Conservation (phyloP, 164 flowering plant genomes). For the Echeveria elegans region DNA sequence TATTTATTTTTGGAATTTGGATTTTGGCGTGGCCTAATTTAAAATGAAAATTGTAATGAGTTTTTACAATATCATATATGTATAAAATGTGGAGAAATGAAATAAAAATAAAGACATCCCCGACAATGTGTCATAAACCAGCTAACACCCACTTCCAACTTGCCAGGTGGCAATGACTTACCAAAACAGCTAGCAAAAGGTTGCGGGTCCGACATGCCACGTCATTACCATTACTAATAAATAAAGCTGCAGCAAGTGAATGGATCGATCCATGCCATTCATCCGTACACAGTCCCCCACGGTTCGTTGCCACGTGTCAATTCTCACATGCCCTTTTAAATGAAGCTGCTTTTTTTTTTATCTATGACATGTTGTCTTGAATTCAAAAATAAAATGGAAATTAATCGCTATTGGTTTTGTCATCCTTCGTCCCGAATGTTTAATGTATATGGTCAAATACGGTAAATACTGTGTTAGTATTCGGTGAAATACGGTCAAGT, state of each 20-base stretch:
- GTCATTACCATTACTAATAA: background rate
- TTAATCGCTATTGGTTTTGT: too few relatives aligned
- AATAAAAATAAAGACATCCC: background rate
- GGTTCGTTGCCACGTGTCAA: background rate
- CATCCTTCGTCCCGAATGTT: too few relatives aligned
- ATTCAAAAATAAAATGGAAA: too few relatives aligned
- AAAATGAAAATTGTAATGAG: too few relatives aligned
- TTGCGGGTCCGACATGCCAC: background rate
- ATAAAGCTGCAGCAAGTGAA: slow-evolving; percentile 3
- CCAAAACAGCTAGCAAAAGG: slow-evolving; percentile 2
- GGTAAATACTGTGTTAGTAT: too few relatives aligned
- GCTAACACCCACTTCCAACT: background rate
- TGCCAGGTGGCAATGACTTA: background rate
- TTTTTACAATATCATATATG: too few relatives aligned
- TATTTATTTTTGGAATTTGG: too few relatives aligned
- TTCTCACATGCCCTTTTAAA: background rate
- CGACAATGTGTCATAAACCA: background rate
- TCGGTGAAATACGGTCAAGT: too few relatives aligned
- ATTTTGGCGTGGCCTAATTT: too few relatives aligned
- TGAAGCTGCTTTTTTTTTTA: background rate
- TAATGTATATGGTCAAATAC: too few relatives aligned
- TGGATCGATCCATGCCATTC: background rate
- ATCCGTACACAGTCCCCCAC: background rate
- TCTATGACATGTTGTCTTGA: too few relatives aligned
- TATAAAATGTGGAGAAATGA: background rate